Conservation (phyloP, 495 filamentous ascomycete genomes). For the Neurospora cerealis region DNA sequence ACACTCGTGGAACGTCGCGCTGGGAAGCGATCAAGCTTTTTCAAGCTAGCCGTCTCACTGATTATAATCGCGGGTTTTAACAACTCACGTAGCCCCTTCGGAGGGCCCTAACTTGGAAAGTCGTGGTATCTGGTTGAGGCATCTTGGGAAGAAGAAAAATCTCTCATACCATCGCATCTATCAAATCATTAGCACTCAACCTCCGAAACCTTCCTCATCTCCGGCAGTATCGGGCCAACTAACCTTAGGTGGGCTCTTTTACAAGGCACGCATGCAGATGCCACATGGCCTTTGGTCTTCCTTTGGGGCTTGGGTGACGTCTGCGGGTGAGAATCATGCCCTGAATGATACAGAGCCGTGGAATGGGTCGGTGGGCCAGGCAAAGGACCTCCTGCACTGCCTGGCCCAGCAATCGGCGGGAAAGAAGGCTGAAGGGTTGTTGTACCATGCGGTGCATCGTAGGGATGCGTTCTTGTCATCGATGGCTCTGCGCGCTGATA, state of each 20-base stretch:
- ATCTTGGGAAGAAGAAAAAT: neutral
- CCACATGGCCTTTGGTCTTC: conserved; percentile 90
- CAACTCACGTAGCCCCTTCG: neutral
- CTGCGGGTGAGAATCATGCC: conserved; percentile 27
- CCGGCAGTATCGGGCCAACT: conserved; percentile 9
- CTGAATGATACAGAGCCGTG: conserved; percentile 21
- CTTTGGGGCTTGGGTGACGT: conserved; percentile 57
- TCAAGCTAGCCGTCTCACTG: neutral
- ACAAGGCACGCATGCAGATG: conserved; percentile 94
- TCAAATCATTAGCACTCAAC: conserved; percentile 4
- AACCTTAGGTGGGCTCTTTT: conserved; percentile 84
- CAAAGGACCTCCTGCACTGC: conserved; percentile 11
- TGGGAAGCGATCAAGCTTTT: neutral
- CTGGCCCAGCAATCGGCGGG: conserved; percentile 21
- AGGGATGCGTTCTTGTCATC: conserved; percentile 25
- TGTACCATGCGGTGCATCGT: conserved; percentile 24
- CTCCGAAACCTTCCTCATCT: neutral
- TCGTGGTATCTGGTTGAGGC: neutral
- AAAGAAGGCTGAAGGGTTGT: conserved; percentile 24
- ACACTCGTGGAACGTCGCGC: neutral
- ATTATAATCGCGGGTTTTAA: neutral
- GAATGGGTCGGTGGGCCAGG: conserved; percentile 23
- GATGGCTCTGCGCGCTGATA: conserved; percentile 29
- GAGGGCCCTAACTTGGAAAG: neutral
- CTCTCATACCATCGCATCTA: conserved; percentile 43